phyloP scores from a whole-genome alignment of 2,329 filamentous ascomycete species.

The Colletotrichum gigasporum region DNA sequence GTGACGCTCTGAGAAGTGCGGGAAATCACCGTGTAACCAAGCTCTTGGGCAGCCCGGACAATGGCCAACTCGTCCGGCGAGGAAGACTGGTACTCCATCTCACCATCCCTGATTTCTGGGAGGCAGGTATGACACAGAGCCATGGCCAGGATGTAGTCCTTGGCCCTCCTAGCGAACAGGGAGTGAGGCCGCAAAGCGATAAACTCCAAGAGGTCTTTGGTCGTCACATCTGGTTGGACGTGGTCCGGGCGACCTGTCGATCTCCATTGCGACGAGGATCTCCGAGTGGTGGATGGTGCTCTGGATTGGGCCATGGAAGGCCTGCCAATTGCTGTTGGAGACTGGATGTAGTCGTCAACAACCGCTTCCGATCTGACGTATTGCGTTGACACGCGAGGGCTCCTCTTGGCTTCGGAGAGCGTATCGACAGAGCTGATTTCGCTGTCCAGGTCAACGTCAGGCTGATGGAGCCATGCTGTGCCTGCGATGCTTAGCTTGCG shows the following conservation, averaged over 20 bases:
- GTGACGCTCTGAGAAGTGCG: constrained; percentile 77
- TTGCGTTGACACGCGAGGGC: constrained; percentile 6
- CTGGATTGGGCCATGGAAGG: constrained; percentile 38
- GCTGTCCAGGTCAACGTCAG: constrained; percentile 65
- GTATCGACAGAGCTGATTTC: constrained; percentile 26
- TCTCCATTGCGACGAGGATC: constrained; percentile 61
- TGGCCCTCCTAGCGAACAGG: constrained; percentile 79
- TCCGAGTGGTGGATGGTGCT: constrained; percentile 43
- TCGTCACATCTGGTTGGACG: constrained; percentile 68
- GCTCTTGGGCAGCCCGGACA: constrained; percentile 83
- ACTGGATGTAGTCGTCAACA: constrained; percentile 4
- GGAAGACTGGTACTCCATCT: constrained; percentile 84
- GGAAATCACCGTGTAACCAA: constrained; percentile 82
- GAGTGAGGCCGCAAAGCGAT: constrained; percentile 80
- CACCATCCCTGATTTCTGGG: constrained; percentile 78
- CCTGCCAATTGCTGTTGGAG: constrained; percentile 16
- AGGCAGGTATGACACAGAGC: constrained; percentile 92
- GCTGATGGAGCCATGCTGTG: constrained; percentile 87
- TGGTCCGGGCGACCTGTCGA: constrained; percentile 59
- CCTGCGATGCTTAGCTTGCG: constrained; percentile 91
- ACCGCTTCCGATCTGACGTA: constrained; percentile 3
- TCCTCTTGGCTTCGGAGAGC: background rate
- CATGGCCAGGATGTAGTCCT: constrained; percentile 84
- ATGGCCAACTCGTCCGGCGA: constrained; percentile 92
- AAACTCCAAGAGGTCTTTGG: constrained; percentile 80